These are phyloP conservation scores for Rhynchosporium agropyri DNA, from an alignment of 2,329 filamentous ascomycete genomes.

Conservation along the genomic window DNA sequence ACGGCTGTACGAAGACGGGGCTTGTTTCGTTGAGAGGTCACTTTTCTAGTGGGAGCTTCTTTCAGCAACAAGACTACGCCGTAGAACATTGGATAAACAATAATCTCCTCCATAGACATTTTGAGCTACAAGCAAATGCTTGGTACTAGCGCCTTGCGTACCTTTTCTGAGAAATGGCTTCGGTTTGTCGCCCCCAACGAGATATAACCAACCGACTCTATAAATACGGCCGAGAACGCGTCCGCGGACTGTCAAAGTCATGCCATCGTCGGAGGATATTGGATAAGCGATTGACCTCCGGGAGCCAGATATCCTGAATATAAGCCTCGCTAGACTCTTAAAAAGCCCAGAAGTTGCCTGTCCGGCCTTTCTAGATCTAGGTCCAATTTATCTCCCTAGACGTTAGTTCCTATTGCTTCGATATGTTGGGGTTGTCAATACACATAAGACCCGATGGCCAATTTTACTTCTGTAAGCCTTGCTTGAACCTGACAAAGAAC, in stretches of 20 bases:
- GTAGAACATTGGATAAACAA: background rate
- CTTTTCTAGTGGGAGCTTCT: constrained; percentile 1
- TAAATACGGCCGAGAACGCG: constrained; percentile 6
- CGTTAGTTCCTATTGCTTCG: background rate
- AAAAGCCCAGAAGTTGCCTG: constrained; percentile 7
- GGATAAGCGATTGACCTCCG: background rate
- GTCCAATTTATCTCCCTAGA: constrained; percentile 12
- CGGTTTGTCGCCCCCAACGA: constrained; percentile 1
- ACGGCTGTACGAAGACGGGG: background rate
- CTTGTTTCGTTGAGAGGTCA: background rate
- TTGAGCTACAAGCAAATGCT: background rate
- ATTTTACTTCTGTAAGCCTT: background rate
- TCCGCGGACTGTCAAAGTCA: constrained; percentile 6
- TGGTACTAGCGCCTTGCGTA: background rate
- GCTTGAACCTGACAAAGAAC: background rate
- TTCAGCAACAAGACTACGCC: constrained; percentile 7
- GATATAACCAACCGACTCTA: background rate
- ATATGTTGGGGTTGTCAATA: constrained; percentile 8
- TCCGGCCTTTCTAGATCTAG: background rate
- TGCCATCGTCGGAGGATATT: constrained; percentile 5
- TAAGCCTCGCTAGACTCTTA: constrained; percentile 1
- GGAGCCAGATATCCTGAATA: constrained; percentile 5
- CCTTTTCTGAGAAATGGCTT: constrained; percentile 3
- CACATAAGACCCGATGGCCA: constrained; percentile 11
- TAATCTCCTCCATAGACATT: constrained; percentile 10